Evolutionary conservation across 2,329 filamentous ascomycete species (phyloP).

Genomic region (Exophiala calicioides): DNA sequence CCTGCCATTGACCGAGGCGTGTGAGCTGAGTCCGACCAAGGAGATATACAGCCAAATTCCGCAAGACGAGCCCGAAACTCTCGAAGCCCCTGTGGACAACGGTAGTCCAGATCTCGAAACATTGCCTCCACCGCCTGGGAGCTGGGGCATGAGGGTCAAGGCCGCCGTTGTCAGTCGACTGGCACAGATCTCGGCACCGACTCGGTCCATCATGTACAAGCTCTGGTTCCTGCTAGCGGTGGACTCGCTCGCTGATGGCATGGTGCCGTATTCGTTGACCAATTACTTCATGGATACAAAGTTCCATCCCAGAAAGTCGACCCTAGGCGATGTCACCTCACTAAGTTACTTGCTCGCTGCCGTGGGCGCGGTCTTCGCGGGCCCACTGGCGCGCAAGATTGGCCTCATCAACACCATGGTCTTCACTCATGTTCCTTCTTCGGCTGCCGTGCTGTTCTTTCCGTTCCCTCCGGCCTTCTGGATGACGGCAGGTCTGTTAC

Average conservation of each 20-base stretch:
- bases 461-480: conserved; percentile 55
- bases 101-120: background rate
- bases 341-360: conserved; percentile 57
- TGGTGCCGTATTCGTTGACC: conserved; percentile 61
- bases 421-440: conserved; percentile 64
- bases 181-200: conserved; percentile 59
- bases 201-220: conserved; percentile 61
- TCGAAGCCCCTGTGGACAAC: background rate
- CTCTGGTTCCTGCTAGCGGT: conserved; percentile 66
- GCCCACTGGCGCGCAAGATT: conserved; percentile 58
- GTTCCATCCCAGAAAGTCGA: conserved; percentile 58
- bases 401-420: conserved; percentile 67
- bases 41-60: conserved; percentile 30
- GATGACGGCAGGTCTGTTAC: conserved; percentile 57
- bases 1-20: conserved; percentile 51
- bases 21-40: conserved; percentile 47
- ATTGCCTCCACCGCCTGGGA: background rate
- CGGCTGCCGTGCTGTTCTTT: conserved; percentile 61
- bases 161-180: conserved; percentile 35
- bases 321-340: conserved; percentile 61
- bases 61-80: conserved; percentile 26
- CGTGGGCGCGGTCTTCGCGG: conserved; percentile 58
- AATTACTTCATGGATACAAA: conserved; percentile 61
- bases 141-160: conserved; percentile 4
- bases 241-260: conserved; percentile 66